Evolutionary conservation across 2,329 filamentous ascomycete species (phyloP).

Genomic region (Ophiostoma tasmaniense): DNA sequence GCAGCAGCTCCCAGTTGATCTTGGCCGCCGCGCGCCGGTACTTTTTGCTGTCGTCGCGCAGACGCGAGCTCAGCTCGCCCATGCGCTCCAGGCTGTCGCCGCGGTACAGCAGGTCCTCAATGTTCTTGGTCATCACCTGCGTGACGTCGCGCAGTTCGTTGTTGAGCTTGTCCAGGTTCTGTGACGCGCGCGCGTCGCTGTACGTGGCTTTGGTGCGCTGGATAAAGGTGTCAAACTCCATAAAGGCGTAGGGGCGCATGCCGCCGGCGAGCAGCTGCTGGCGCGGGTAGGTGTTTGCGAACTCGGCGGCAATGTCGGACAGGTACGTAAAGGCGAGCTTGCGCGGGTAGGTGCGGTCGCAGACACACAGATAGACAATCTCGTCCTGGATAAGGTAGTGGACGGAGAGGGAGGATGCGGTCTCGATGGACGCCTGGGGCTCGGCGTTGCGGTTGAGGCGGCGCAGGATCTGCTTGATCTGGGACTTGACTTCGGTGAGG

Average conservation of each 20-base stretch:
- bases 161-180: constrained; percentile 92
- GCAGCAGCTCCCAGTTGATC: constrained; percentile 94
- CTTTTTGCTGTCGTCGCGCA: constrained; percentile 89
- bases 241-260: constrained; percentile 88
- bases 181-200: constrained; percentile 79
- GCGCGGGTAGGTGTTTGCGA: constrained; percentile 72
- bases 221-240: constrained; percentile 98
- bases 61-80: constrained; percentile 82
- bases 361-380: constrained; percentile 88
- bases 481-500: constrained; percentile 78
- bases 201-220: constrained; percentile 87
- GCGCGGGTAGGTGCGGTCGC: constrained; percentile 87
- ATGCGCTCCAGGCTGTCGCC: constrained; percentile 93
- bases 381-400: constrained; percentile 82
- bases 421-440: constrained; percentile 85
- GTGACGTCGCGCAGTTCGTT: constrained; percentile 96
- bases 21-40: constrained; percentile 85
- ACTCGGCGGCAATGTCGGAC: constrained; percentile 82
- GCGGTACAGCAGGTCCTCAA: constrained; percentile 91
- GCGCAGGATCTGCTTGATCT: constrained; percentile 84
- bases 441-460: constrained; percentile 83
- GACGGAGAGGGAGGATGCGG: constrained; percentile 54
- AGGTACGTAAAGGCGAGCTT: constrained; percentile 99
- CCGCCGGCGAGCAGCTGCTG: constrained; percentile 63
- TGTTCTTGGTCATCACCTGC: constrained; percentile 99